These are phyloP conservation scores for Herpotrichia juniperi DNA, from an alignment of 2,329 filamentous ascomycete genomes.

Conservation along the genomic window DNA sequence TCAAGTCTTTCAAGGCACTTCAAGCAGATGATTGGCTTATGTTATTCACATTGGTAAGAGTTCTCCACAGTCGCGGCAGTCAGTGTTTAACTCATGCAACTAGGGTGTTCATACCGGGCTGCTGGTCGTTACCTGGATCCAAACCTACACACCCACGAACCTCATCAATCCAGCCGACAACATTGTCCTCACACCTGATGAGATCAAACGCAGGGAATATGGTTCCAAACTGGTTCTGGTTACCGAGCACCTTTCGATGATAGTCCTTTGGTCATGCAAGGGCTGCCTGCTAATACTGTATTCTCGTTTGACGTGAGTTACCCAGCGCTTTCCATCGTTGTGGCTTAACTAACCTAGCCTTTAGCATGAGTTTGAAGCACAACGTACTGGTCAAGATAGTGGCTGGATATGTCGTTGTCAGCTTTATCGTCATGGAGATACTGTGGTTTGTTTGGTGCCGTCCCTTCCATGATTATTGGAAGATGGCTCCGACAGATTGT, in stretches of 20 bases:
- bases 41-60: slow-evolving; percentile 42
- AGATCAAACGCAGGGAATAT: slow-evolving; percentile 43
- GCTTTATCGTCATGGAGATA: slow-evolving; percentile 53
- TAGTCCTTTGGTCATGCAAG: slow-evolving; percentile 56
- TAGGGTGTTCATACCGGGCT: slow-evolving; percentile 50
- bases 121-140: slow-evolving; percentile 50
- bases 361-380: neutral
- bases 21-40: slow-evolving; percentile 63
- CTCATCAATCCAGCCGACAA: slow-evolving; percentile 51
- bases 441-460: slow-evolving; percentile 59
- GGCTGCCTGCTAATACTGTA: slow-evolving; percentile 59
- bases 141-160: slow-evolving; percentile 43
- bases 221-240: slow-evolving; percentile 59
- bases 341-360: neutral
- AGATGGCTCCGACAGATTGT: slow-evolving; percentile 44
- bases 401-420: slow-evolving; percentile 46
- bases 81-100: neutral
- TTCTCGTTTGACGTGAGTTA: slow-evolving; percentile 36
- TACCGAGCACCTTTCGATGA: slow-evolving; percentile 56
- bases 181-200: slow-evolving; percentile 30
- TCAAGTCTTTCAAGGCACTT: slow-evolving; percentile 52
- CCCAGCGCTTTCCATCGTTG: neutral
- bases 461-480: slow-evolving; percentile 57
- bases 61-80: neutral
- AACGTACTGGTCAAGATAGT: slow-evolving; percentile 50